Evolutionary conservation across 2,329 filamentous ascomycete species (phyloP).

Genomic region (Lasiodiplodia citricola): DNA sequence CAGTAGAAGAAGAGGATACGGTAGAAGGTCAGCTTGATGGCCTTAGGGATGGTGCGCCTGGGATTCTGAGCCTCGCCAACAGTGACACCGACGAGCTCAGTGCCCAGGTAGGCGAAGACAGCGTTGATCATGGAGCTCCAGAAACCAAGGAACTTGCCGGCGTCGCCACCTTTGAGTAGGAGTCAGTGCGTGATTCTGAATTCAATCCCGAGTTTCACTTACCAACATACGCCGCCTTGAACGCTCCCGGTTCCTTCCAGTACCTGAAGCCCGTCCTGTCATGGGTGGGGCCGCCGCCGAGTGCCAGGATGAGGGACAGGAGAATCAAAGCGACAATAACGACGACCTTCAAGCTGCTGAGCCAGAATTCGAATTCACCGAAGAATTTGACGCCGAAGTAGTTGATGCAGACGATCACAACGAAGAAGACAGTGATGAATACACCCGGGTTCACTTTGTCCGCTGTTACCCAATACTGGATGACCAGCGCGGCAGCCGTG

Average conservation of each 20-base stretch:
- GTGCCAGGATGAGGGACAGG: conserved; percentile 49
- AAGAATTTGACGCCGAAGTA: conserved; percentile 64
- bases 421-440: conserved; percentile 69
- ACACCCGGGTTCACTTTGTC: conserved; percentile 76
- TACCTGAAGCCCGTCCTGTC: conserved; percentile 52
- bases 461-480: conserved; percentile 74
- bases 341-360: conserved; percentile 53
- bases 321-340: conserved; percentile 54
- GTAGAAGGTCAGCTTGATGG: conserved; percentile 81
- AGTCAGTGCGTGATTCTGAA: background rate
- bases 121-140: conserved; percentile 77
- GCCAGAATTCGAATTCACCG: conserved; percentile 57
- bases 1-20: conserved; percentile 83
- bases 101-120: conserved; percentile 77
- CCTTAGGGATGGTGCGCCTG: conserved; percentile 74
- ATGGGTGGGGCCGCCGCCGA: conserved; percentile 49
- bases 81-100: conserved; percentile 78
- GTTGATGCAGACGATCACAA: conserved; percentile 52
- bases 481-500: conserved; percentile 78
- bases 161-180: conserved; percentile 29
- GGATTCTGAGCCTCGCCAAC: conserved; percentile 82
- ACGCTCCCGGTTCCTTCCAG: conserved; percentile 52
- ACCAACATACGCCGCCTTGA: conserved; percentile 46
- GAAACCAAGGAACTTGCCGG: conserved; percentile 53
- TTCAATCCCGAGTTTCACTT: background rate